Evolutionary conservation across 2,329 filamentous ascomycete genomes (phyloP), one percentile per base, ranked within the genome.

Genomic region (Colletotrichum cuscutae): DNA sequence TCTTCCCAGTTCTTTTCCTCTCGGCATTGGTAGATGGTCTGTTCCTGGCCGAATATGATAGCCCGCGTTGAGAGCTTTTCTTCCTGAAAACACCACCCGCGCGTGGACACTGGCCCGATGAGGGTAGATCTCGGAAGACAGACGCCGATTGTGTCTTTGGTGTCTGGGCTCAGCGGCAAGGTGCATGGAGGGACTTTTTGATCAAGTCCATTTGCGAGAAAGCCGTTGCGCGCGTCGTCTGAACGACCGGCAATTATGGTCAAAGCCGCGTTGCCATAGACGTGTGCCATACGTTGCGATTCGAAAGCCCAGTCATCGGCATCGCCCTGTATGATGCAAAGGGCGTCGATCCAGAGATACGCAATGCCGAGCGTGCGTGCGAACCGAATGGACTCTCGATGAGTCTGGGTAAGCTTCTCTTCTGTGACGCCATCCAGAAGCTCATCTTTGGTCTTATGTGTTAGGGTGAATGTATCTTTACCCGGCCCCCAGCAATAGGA

Each of bases 271-370:
- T 75, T 72, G 11, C 74, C 68, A 35, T 75, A 75, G 5, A 74
- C 72, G 4, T 49, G 68, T 12, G 68, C 74, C 74, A 75, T 75
- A 2, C 28, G 58, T 30, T 28, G 63, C 24, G 74, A 71, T 46
- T 75, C 72, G 13, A 52, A 35, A 4, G 70, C 61, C 74, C 74
- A 75, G 62, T 75, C 74, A 3, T 66, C 53, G 19, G 54, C 35
- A 53, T 74, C 68, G n/a, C 65, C 72, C 15, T 75, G 74, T 24
- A 72, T 65, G 24, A 75, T 75, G 42, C 74, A 75, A 8, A 70
- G 54, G 4, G 61, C 67, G 8, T 70, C 67, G 26, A 70, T 70
- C 67, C 67, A 70, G n/a, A 66, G 22, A 13, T 70, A 70, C 1
- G 37, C n/a, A 5, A 70, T 46, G n/a, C 67, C 67, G 2, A 70